Base-by-base conservation (phyloP, 306 rosid genomes). In the Luffa acutangula region DNA sequence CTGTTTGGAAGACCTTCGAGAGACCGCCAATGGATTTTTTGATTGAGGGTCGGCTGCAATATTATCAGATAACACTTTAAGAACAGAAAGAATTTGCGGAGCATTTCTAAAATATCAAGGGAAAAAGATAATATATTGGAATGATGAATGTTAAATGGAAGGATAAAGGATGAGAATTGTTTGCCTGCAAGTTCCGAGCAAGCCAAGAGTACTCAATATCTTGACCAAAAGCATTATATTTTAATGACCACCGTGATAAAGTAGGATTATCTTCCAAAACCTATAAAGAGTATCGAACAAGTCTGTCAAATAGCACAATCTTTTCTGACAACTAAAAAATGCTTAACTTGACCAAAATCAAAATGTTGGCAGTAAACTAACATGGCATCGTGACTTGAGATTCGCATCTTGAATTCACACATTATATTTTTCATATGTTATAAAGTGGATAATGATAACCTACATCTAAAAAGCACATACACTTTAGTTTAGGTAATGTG, bases 1-100 rank as follows among this genome's bases (percentile, higher is more conserved):
- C 97, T 91, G 94, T 93, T 95, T 15, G 94, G 93, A 81, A 96
- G 98, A 85, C 98, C 99, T 83, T 93, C 97, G 85, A 91, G 80
- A 48, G 99, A 91, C 83, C 96, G 90, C 98, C 99, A 93, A 82
- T 93, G 98, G 74, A 96, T 93, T 84, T 93, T 96, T 87, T 96
- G 98, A 90, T 93, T 93, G 52, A 88, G 93, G 74, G 77, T 91
- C 25, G 99, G 99, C 97, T 95, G 97, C 88, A 85, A 62, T 83
- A 83, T 86, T 69, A 71, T 71, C 56, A 60, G 34, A 79, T 51
- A 42, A 20, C 14, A 77, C 54, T n/a, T 9, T 64, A 58, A 15
- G 31, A 52, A 21, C 76, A 45, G 10, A 41, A 42, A 18, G 53
- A 42, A 72, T 2, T 17, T 17, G 81, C 4, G 49, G 56, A 25